Conservation (phyloP, 2,329 filamentous ascomycete species). For the Westerdykella aurantiaca region DNA sequence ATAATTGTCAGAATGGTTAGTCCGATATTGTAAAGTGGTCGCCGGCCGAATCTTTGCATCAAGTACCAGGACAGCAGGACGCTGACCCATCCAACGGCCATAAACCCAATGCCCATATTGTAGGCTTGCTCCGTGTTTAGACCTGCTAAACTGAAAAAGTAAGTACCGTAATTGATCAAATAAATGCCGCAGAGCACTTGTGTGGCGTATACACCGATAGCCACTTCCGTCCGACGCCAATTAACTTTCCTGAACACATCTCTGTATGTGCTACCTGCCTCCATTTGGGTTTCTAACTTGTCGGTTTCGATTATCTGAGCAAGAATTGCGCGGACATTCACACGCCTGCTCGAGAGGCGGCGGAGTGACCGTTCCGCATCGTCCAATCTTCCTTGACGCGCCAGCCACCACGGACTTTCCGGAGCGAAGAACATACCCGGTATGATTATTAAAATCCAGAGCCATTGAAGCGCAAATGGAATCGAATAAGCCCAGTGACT, state of each 20-base stretch:
- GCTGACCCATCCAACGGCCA: constrained; percentile 63
- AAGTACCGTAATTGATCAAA: constrained; percentile 40
- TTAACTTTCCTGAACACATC: constrained; percentile 78
- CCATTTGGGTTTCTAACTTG: constrained; percentile 56
- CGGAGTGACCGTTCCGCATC: constrained; percentile 63
- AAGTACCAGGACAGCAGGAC: constrained; percentile 72
- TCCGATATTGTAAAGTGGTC: constrained; percentile 62
- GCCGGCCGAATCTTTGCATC: constrained; percentile 70
- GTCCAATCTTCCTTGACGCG: constrained; percentile 55
- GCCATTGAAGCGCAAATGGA: constrained; percentile 63
- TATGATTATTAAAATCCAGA: constrained; percentile 62
- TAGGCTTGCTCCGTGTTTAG: constrained; percentile 35
- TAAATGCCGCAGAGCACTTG: constrained; percentile 40
- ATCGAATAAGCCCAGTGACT: constrained; percentile 62
- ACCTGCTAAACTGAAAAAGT: constrained; percentile 41
- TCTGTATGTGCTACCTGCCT: constrained; percentile 61
- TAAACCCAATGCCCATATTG: constrained; percentile 47
- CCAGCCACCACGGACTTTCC: constrained; percentile 70
- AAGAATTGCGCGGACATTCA: constrained; percentile 51
- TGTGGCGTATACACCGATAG: constrained; percentile 44
- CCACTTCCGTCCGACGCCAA: constrained; percentile 66
- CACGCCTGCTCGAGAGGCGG: constrained; percentile 52
- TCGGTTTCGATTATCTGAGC: constrained; percentile 87
- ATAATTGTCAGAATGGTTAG: constrained; percentile 53
- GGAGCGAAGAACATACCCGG: constrained; percentile 61